A percentile compares a stretch with the other conserved stretches of the same genome.
Evolutionary conservation across 768 basidiomycete genomes (phyloP).

Genomic region (Hygrocybe coccinea): DNA sequence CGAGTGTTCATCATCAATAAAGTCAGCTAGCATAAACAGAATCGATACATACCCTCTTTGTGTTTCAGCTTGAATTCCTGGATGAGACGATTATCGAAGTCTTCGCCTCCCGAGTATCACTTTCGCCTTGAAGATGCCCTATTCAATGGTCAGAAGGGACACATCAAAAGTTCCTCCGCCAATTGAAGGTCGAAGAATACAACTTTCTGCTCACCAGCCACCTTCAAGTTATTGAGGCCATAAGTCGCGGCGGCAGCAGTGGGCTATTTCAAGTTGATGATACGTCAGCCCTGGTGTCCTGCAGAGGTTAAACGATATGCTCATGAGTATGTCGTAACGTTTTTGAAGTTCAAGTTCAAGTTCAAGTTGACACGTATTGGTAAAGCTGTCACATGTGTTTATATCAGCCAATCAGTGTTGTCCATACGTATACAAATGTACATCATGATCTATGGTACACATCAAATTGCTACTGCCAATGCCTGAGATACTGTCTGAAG

Average conservation of each 20-base stretch:
- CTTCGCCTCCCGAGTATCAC: slow-evolving; percentile 99
- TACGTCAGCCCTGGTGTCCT: too few species aligned
- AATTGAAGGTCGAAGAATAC: slow-evolving; percentile 99
- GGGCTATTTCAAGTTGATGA: slow-evolving; percentile 99
- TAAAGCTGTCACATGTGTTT: too few species aligned
- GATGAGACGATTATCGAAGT: slow-evolving; percentile 95
- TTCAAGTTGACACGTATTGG: too few species aligned
- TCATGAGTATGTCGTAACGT: too few species aligned
- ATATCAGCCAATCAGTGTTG: too few species aligned
- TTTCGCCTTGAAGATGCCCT: slow-evolving; percentile 98
- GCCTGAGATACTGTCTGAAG: too few species aligned
- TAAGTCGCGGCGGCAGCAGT: slow-evolving; percentile 99
- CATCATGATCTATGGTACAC: too few species aligned
- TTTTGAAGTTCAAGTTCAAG: too few species aligned
- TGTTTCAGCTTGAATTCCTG: slow-evolving; percentile 97
- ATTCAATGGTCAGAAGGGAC: slow-evolving; percentile 93
- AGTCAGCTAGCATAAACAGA: background rate
- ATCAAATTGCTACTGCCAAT: too few species aligned
- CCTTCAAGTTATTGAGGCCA: slow-evolving; percentile 94
- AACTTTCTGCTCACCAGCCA: slow-evolving; percentile 93
- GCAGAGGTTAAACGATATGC: too few species aligned
- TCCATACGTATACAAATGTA: too few species aligned
- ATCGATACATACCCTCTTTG: slow-evolving; percentile 56
- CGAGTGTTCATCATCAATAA: too few species aligned
- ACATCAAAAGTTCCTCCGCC: slow-evolving; percentile 99